These are phyloP conservation scores for Candida dajiaensis DNA, from an alignment of 805 yeast species.

Conservation along the genomic window DNA sequence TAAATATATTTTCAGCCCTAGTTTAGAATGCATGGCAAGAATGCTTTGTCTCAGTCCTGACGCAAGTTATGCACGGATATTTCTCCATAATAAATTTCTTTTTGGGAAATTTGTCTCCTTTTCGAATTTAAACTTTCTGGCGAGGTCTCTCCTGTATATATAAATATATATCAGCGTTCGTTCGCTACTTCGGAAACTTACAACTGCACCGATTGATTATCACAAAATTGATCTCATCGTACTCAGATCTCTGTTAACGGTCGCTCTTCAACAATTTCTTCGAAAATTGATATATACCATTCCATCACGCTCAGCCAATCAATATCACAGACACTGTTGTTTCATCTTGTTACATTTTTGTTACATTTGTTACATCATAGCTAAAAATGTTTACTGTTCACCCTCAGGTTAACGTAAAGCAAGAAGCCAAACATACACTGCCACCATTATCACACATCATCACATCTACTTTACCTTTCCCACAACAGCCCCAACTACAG, in stretches of 20 bases:
- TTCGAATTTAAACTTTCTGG: not conserved
- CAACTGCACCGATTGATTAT: not conserved
- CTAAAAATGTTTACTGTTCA: slow-evolving; percentile 11
- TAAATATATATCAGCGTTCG: not conserved
- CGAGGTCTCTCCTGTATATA: not conserved
- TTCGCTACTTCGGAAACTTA: not conserved
- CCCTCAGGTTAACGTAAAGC: slow-evolving; percentile 2
- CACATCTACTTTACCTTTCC: slow-evolving; percentile 14
- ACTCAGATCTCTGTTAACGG: too few species aligned
- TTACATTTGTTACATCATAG: not conserved
- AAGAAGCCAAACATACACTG: slow-evolving; percentile 12
- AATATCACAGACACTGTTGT: not conserved
- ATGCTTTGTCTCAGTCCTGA: not conserved
- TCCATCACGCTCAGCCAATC: not conserved
- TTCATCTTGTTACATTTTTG: not conserved
- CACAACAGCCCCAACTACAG: slow-evolving; percentile 12
- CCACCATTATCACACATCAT: slow-evolving; percentile 22
- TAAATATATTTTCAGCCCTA: not conserved
- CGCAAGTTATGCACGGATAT: not conserved
- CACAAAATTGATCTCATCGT: not conserved
- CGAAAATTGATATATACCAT: not conserved
- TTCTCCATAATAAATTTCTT: not conserved
- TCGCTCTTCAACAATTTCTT: too few species aligned
- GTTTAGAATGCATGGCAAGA: not conserved
- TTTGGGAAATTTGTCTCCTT: not conserved